Base-by-base conservation (phyloP, 2,329 filamentous ascomycete genomes). In the Paracamarosporium sp. region DNA sequence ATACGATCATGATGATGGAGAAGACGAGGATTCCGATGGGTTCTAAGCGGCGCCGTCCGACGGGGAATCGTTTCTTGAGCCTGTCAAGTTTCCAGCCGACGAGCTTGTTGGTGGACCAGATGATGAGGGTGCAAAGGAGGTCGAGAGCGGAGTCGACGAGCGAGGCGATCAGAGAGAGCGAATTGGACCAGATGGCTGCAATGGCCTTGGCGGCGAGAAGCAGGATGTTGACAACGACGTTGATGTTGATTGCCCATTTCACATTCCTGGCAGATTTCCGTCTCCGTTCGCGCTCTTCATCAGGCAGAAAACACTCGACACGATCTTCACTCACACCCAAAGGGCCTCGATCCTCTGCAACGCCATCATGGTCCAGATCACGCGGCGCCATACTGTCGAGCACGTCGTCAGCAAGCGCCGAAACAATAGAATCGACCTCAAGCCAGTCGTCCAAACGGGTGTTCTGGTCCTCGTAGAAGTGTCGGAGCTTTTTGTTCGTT, bases 21-120 rank as follows among this genome's bases (percentile, higher is more conserved):
- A 88, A 88, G 46, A 88, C 85, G 9, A 88, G 78, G 44, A 88
- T 87, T 1, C 86, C 86, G 7, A 88, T 77, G 0, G 86, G 86
- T 61, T 88, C 86, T 7, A 88, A 79, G 8, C 86, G 80, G 45
- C 67, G 66, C 7, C 74, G 66, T 6, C 74, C 75, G 22, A 88
- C 85, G 0, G 86, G 86, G 66, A 88, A 88, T 31, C 33, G 22
- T 7, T 35, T 17, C 20, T 35, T 36, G 20, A 48, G 20, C 30
- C 30, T 30, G 20, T 35, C 70, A 4, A 87, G 69, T 20, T 81
- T 80, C 86, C 86, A 88, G 12, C 81, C 74, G 3, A 88, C 86
- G 41, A 88, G 67, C 50, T 77, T 80, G 63, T 86, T 87, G 2
- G 86, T 88, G 0, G 80, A 80, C 83, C 85, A 88, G 24, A 88